phyloP scores from a whole-genome alignment of 106 monocot species.

The Vanilla planifolia region DNA sequence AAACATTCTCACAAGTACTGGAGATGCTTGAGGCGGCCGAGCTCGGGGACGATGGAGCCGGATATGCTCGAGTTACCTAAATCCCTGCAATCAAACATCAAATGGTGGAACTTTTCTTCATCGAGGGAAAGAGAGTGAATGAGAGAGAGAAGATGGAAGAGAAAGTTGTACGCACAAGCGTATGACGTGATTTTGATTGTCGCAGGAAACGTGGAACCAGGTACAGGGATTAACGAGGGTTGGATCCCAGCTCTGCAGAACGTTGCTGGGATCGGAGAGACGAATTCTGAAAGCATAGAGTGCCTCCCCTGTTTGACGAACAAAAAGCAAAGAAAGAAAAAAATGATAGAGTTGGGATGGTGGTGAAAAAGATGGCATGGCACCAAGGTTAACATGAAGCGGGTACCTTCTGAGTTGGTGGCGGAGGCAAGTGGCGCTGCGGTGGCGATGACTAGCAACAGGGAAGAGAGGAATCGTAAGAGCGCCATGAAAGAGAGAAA shows the following conservation, averaged over 20 bases:
- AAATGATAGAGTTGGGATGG: not conserved
- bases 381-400: not conserved
- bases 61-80: slow-evolving; percentile 93
- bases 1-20: slow-evolving; percentile 53
- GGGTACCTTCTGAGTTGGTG: slow-evolving; percentile 73
- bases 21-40: slow-evolving; percentile 76
- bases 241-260: slow-evolving; percentile 97
- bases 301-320: slow-evolving; percentile 54
- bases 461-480: slow-evolving; percentile 14
- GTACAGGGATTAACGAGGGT: slow-evolving; percentile 96
- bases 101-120: not conserved
- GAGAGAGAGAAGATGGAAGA: not conserved
- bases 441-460: slow-evolving; percentile 26
- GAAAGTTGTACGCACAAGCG: slow-evolving; percentile 43
- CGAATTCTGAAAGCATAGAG: slow-evolving; percentile 53
- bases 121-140: not conserved
- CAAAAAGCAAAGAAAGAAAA: not conserved
- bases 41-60: slow-evolving; percentile 69
- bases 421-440: slow-evolving; percentile 31
- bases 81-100: slow-evolving; percentile 53
- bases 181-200: slow-evolving; percentile 67
- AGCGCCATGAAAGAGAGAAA: slow-evolving; percentile 18
- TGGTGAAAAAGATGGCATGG: not conserved
- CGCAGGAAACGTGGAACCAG: slow-evolving; percentile 94
- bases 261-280: slow-evolving; percentile 74